Evolutionary conservation across 768 basidiomycete species (phyloP), one percentile per base, ranked within the genome.

Genomic region (Russula sp.): DNA sequence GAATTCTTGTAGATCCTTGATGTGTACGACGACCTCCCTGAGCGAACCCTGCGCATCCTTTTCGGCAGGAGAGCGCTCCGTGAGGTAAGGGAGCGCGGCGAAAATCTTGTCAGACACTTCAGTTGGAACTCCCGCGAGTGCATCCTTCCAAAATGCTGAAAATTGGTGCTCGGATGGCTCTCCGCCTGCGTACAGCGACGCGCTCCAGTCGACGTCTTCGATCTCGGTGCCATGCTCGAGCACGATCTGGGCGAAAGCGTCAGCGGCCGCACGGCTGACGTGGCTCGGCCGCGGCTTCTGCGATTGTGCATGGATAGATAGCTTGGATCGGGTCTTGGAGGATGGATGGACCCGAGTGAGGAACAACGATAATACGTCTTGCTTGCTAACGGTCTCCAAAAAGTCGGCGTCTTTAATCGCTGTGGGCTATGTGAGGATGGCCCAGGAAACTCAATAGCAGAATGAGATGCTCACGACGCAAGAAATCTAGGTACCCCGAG

Each of bases 401-500:
- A 84, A 70, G 40, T 80, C 77, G 10, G 89, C 87, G 69, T 98
- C 92, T n/a, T 81, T 80, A 64, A 82, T 79, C 49, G 82, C 95
- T 97, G 58, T 32, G 34, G 0, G 31, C 40, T 37, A 56, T 59
- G 58, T 59, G 11, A 44, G 39, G 5, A 59, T 5, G 16, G 49
- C 22, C 4, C 10, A 11, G 39, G 8, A 13, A n/a, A n/a, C 32
- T 42, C 44, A 39, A 9, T 34, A 58, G 22, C n/a, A 52, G 51
- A 14, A 31, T 18, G 35, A 47, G 18, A 54, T 16, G 82, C 88
- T 73, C 72, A 94, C 95, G 82, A 71, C 89, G 82, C 63, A 83
- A 75, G 78, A 98, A 99, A 75, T 98, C 94, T 66, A 86, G 83
- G 68, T 89, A 91, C 4, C 94, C 89, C 27, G 80, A 84, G 65